Evolutionary conservation across 1,284 basidiomycete genomes (phyloP).

Genomic region (Thelephora terrestris): DNA sequence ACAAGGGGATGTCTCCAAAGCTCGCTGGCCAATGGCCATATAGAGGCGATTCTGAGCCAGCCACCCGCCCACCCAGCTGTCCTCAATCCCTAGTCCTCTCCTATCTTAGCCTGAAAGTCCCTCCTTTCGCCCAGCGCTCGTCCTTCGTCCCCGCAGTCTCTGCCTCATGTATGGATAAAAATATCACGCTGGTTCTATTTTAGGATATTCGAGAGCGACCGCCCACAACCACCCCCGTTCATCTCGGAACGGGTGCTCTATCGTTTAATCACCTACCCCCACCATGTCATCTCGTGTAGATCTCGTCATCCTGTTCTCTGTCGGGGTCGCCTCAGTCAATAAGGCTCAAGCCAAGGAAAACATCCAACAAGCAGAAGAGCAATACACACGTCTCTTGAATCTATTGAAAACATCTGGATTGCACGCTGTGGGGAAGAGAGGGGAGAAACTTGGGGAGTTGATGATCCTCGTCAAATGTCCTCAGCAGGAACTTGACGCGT

Average conservation of each 20-base stretch:
- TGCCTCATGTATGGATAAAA: too few species aligned
- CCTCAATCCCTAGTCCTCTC: too few species aligned
- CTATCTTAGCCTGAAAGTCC: too few species aligned
- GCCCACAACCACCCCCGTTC: too few species aligned
- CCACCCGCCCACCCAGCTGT: too few species aligned
- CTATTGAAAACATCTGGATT: constrained; percentile 53
- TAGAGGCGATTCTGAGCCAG: too few species aligned
- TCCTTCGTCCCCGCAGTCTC: too few species aligned
- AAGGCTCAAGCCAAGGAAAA: constrained; percentile 55
- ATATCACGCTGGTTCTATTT: too few species aligned
- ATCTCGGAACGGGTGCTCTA: background rate
- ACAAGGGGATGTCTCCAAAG: too few species aligned
- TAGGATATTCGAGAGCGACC: too few species aligned
- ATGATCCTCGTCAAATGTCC: constrained; percentile 76
- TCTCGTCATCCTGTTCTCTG: constrained; percentile 60
- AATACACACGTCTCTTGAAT: constrained; percentile 57
- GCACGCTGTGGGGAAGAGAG: constrained; percentile 60
- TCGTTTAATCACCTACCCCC: background rate
- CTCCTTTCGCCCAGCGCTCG: too few species aligned
- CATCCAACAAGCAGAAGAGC: constrained; percentile 50
- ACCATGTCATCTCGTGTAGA: constrained; percentile 45
- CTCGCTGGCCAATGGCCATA: too few species aligned
- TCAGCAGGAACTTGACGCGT: constrained; percentile 45
- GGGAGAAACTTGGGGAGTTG: constrained; percentile 67
- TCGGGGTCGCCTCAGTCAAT: constrained; percentile 35